Conservation (phyloP, 108 stramenopile genomes). For the Chaetoceros muelleri region DNA sequence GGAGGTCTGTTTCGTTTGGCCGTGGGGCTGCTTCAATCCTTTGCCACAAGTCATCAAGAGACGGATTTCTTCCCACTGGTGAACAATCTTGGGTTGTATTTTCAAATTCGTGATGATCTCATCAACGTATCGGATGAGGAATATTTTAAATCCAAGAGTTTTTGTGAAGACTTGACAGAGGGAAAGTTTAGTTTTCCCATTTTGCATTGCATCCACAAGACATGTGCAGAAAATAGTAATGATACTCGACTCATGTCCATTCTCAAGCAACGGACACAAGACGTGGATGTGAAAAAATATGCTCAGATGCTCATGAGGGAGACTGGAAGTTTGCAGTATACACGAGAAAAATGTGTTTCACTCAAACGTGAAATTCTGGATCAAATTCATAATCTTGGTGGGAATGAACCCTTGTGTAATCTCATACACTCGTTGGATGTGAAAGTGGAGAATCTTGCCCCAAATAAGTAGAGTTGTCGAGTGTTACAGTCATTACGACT, state of each 20-base stretch:
- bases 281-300: constrained; percentile 84
- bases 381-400: constrained; percentile 59
- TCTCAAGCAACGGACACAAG: constrained; percentile 86
- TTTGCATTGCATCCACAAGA: constrained; percentile 56
- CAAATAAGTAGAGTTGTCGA: no score
- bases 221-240: neutral
- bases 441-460: constrained; percentile 50
- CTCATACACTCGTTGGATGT: constrained; percentile 58
- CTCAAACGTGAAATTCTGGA: constrained; percentile 42
- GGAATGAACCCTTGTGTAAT: constrained; percentile 55
- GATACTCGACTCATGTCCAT: constrained; percentile 73
- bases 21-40: constrained; percentile 86
- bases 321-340: constrained; percentile 62
- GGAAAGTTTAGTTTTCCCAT: constrained; percentile 94
- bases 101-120: constrained; percentile 94
- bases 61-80: constrained; percentile 69
- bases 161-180: constrained; percentile 96
- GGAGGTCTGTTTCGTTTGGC: constrained; percentile 94
- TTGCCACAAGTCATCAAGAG: constrained; percentile 43
- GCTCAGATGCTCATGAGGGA: constrained; percentile 65
- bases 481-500: no score
- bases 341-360: constrained; percentile 47
- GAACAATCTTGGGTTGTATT: constrained; percentile 86
- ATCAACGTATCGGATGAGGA: constrained; percentile 89
- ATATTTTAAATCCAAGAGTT: constrained; percentile 90